A percentile compares a stretch with the other conserved stretches of the same genome.
phyloP scores from a whole-genome alignment of 208 protist genomes.

The Vickermania spadyakhi region DNA sequence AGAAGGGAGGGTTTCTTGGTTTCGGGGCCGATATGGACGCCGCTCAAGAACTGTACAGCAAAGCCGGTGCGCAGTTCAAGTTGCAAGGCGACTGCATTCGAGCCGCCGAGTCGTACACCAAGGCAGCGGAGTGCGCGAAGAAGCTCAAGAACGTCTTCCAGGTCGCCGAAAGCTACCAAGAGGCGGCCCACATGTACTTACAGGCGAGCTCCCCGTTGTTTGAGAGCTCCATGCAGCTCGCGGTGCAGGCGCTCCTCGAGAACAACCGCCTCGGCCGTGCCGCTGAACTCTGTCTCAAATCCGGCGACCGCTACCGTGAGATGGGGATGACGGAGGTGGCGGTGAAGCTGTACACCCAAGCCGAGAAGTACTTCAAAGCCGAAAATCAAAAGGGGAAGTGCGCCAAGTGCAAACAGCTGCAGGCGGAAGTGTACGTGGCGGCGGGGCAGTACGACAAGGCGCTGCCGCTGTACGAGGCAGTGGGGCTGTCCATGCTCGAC shows the following conservation, averaged over 20 bases:
- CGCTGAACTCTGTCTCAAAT: conserved; percentile 59
- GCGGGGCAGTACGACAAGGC: conserved; percentile 73
- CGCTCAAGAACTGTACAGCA: conserved; percentile 71
- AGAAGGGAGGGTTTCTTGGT: conserved; percentile 73
- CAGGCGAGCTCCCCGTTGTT: conserved; percentile 53
- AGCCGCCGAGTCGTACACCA: conserved; percentile 67
- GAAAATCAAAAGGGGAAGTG: conserved; percentile 69
- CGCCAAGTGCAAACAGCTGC: conserved; percentile 72
- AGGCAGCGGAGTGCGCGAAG: conserved; percentile 53
- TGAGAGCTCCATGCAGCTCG: conserved; percentile 41
- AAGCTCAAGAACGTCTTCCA: conserved; percentile 37
- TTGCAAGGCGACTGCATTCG: conserved; percentile 64
- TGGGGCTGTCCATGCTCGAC: conserved; percentile 51
- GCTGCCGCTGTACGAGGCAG: conserved; percentile 71
- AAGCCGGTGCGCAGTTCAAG: conserved; percentile 60
- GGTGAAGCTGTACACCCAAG: conserved; percentile 65
- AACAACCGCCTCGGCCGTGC: conserved; percentile 56
- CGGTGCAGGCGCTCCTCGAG: conserved; percentile 59
- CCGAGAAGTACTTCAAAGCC: conserved; percentile 70
- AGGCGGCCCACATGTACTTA: conserved; percentile 58
- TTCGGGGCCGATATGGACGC: conserved; percentile 46
- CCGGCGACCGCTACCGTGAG: conserved; percentile 53
- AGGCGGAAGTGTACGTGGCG: conserved; percentile 71
- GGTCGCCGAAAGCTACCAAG: conserved; percentile 29
- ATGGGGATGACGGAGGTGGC: conserved; percentile 44